These are phyloP conservation scores for Fusarium buharicum DNA, from an alignment of 2,329 filamentous ascomycete species.

Conservation along the genomic window DNA sequence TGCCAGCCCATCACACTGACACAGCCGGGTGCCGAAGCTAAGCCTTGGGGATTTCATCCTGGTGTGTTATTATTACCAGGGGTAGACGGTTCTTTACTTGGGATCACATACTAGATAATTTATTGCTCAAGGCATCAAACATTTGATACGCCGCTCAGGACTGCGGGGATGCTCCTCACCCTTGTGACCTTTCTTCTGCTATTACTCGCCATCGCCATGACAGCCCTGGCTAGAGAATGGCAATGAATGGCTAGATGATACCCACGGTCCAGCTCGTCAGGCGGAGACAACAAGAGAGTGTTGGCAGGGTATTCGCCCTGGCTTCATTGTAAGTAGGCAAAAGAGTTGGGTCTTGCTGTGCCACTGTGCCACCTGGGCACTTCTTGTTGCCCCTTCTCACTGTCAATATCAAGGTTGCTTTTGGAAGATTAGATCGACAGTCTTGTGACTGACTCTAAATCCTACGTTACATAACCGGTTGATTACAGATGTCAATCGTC, in stretches of 20 bases:
- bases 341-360: no score
- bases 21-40: neutral
- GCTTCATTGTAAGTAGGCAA: no score
- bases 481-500: neutral
- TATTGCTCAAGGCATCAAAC: no score
- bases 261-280: no score
- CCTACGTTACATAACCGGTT: neutral
- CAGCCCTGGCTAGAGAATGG: no score
- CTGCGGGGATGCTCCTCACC: no score
- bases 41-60: neutral
- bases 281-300: no score
- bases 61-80: neutral
- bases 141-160: no score
- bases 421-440: neutral
- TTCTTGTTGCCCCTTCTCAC: neutral
- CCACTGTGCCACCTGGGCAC: neutral
- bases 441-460: neutral
- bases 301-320: no score
- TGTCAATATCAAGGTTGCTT: neutral
- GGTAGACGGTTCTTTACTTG: neutral
- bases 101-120: neutral
- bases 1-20: neutral
- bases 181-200: no score
- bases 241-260: no score
- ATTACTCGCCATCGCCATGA: no score